A percentile compares a stretch with the other conserved stretches of the same genome.
Evolutionary conservation across 2,329 filamentous ascomycete species (phyloP).

Genomic region (Furcasterigmium furcatum): DNA sequence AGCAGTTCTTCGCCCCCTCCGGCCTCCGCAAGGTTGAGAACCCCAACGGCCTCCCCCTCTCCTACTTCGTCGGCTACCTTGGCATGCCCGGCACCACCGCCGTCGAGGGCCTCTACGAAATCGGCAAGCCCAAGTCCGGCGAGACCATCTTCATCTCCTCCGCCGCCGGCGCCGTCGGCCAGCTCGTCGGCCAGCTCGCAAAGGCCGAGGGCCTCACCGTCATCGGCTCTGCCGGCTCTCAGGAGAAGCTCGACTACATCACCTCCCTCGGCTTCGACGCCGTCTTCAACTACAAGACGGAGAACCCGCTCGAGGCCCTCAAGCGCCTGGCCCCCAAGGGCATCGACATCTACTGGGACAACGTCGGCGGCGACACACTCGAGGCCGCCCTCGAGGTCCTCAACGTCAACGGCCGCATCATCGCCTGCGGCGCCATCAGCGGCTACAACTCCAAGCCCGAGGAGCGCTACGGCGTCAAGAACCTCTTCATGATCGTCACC

Average conservation of each 20-base stretch:
- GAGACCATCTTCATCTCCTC: conserved; percentile 81
- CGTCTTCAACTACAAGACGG: conserved; percentile 88
- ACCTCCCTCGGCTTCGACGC: conserved; percentile 49
- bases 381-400: conserved; percentile 40
- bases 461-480: conserved; percentile 64
- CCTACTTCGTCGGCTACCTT: conserved; percentile 70
- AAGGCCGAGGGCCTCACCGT: conserved; percentile 78
- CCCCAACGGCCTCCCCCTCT: conserved; percentile 62
- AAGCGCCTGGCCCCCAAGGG: conserved; percentile 70
- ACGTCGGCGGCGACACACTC: conserved; percentile 50
- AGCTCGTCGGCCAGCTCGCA: conserved; percentile 78
- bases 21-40: conserved; percentile 51
- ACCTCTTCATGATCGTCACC: conserved; percentile 59
- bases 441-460: conserved; percentile 63
- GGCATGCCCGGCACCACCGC: conserved; percentile 61
- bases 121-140: conserved; percentile 60
- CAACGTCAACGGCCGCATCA: conserved; percentile 64
- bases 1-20: conserved; percentile 3
- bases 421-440: conserved; percentile 63
- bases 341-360: conserved; percentile 65
- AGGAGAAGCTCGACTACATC: conserved; percentile 73
- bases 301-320: conserved; percentile 66
- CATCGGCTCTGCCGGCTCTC: conserved; percentile 75
- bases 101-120: conserved; percentile 64
- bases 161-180: conserved; percentile 77